A percentile compares a stretch with the other conserved stretches of the same genome.
Conservation (phyloP, 2,329 filamentous ascomycete genomes). For the Scedosporium dehoogii region DNA sequence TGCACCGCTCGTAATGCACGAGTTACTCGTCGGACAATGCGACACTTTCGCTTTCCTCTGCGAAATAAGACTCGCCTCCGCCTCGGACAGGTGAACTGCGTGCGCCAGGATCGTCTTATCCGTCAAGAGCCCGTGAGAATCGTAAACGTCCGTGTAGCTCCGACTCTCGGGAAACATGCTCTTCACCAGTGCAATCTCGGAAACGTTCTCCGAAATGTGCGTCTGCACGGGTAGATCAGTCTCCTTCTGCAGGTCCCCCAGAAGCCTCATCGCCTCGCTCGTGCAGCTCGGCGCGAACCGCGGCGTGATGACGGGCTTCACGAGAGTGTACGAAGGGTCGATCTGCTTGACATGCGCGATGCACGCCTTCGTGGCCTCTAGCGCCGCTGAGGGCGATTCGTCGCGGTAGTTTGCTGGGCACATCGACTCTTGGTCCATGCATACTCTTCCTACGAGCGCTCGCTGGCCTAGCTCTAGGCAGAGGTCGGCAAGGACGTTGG, state of each 20-base stretch:
- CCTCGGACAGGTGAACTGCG: conserved; percentile 62
- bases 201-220: conserved; percentile 75
- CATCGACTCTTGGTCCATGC: conserved; percentile 66
- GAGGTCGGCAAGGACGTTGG: conserved; percentile 81
- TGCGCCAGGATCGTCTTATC: conserved; percentile 75
- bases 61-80: conserved; percentile 57
- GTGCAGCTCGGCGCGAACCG: conserved; percentile 58
- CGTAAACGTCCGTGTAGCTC: conserved; percentile 73
- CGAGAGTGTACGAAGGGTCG: conserved; percentile 54
- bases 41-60: conserved; percentile 54
- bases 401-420: conserved; percentile 76
- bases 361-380: conserved; percentile 45
- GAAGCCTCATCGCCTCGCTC: conserved; percentile 44
- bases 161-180: conserved; percentile 54
- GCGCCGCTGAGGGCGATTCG: conserved; percentile 45
- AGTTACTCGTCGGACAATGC: conserved; percentile 85
- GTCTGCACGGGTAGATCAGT: conserved; percentile 68
- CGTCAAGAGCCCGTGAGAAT: conserved; percentile 58
- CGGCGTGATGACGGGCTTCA: conserved; percentile 73
- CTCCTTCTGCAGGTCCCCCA: conserved; percentile 55
- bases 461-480: conserved; percentile 74
- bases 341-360: conserved; percentile 57
- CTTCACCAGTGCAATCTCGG: conserved; percentile 62
- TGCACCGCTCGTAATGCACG: conserved; percentile 67
- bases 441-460: conserved; percentile 86